Conservation (phyloP, 768 basidiomycete genomes). For the Lentinula raphanica region DNA sequence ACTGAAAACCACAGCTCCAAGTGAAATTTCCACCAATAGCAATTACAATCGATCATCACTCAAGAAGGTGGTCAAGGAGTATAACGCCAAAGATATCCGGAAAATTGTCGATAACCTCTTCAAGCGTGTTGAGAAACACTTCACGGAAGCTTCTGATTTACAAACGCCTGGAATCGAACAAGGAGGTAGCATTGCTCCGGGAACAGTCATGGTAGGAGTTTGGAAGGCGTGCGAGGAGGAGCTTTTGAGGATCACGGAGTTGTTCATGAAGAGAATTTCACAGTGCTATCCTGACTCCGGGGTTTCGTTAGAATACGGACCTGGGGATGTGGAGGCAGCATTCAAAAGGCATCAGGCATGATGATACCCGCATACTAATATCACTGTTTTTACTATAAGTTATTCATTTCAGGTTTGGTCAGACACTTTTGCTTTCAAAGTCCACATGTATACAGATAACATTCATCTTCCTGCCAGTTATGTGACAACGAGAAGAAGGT, state of each 20-base stretch:
- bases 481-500: no score
- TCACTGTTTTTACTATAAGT: background rate
- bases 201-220: conserved; percentile 72
- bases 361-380: background rate
- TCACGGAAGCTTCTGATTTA: conserved; percentile 69
- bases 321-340: conserved; percentile 68
- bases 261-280: conserved; percentile 61
- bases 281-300: conserved; percentile 79
- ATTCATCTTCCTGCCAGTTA: background rate
- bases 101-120: conserved; percentile 83
- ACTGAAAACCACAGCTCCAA: conserved; percentile 70
- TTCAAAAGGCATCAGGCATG: conserved; percentile 61
- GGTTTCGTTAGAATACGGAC: conserved; percentile 66
- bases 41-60: conserved; percentile 72
- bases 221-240: conserved; percentile 93
- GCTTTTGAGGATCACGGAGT: conserved; percentile 64
- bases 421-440: background rate
- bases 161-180: conserved; percentile 52
- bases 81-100: conserved; percentile 81
- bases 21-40: conserved; percentile 69
- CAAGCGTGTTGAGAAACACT: conserved; percentile 95
- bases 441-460: background rate
- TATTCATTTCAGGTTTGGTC: background rate
- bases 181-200: conserved; percentile 46
- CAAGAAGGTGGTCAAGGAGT: conserved; percentile 85